phyloP scores from a whole-genome alignment of 176 grass and related monocot genomes.

The Ananas comosus region DNA sequence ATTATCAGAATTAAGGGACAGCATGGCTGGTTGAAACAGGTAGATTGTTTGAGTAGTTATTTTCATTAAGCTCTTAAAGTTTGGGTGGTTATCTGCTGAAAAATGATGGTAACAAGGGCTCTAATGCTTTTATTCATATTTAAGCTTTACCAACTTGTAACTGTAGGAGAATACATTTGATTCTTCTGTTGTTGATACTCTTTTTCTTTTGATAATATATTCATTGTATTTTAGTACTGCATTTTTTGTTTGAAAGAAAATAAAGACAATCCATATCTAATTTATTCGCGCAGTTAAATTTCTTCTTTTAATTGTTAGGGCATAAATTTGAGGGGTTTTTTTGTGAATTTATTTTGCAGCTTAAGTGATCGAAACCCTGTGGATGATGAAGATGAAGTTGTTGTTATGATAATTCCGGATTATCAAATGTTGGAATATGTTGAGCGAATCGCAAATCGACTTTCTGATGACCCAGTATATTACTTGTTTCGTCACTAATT shows the following conservation, averaged over 20 bases:
- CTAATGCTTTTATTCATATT: too few species aligned
- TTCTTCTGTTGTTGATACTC: not conserved
- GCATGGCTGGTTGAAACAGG: too few species aligned
- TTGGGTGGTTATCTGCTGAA: too few species aligned
- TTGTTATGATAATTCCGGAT: constrained; percentile 93
- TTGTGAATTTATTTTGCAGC: constrained; percentile 34
- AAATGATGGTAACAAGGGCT: too few species aligned
- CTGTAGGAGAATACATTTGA: not conserved
- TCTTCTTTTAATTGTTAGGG: not conserved
- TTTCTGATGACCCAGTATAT: constrained; percentile 77
- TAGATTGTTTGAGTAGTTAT: too few species aligned
- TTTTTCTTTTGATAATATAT: not conserved
- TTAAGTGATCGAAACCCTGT: constrained; percentile 91
- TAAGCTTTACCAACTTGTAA: too few species aligned
- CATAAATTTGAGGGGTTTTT: not conserved
- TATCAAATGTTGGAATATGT: constrained; percentile 95
- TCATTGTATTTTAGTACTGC: not conserved
- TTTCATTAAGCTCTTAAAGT: too few species aligned
- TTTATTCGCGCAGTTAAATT: constrained; percentile 1
- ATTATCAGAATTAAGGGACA: too few species aligned
- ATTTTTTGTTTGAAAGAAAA: not conserved
- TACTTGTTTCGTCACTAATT: constrained; percentile 15
- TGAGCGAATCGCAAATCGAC: constrained; percentile 56
- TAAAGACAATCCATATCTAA: not conserved
- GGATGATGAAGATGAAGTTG: constrained; percentile 60